phyloP scores from a whole-genome alignment of 2,329 filamentous ascomycete species.

The Arthrobotrys conoides region DNA sequence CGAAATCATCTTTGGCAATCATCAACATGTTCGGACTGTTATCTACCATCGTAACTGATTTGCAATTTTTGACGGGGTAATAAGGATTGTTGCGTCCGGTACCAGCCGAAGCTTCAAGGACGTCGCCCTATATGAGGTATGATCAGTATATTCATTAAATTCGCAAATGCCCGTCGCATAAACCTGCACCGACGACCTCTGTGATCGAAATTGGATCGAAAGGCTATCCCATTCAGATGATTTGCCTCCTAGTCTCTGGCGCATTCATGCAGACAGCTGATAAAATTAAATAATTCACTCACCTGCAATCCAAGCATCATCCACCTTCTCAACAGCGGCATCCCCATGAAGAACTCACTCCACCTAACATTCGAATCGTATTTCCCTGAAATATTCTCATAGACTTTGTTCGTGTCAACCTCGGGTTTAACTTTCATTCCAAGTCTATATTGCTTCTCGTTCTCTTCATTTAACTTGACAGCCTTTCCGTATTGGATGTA shows the following conservation, averaged over 20 bases:
- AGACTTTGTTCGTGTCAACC: constrained; percentile 62
- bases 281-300: constrained; percentile 16
- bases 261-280: background rate
- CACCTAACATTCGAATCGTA: constrained; percentile 63
- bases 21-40: constrained; percentile 63
- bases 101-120: constrained; percentile 64
- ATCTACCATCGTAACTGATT: constrained; percentile 64
- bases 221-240: background rate
- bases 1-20: constrained; percentile 62
- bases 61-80: constrained; percentile 62
- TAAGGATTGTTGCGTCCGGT: constrained; percentile 64
- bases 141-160: constrained; percentile 1
- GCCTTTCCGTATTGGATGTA: constrained; percentile 61
- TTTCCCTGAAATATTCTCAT: constrained; percentile 63
- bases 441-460: constrained; percentile 44
- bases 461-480: constrained; percentile 31
- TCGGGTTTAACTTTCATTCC: constrained; percentile 40
- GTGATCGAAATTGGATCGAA: background rate
- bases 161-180: constrained; percentile 7
- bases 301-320: constrained; percentile 62
- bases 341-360: constrained; percentile 64
- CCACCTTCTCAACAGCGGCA: constrained; percentile 63
- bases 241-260: background rate
- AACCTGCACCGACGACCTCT: background rate
- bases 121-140: constrained; percentile 61